phyloP scores from a whole-genome alignment of 768 basidiomycete species.

The Pleurotus citrinopileatus region DNA sequence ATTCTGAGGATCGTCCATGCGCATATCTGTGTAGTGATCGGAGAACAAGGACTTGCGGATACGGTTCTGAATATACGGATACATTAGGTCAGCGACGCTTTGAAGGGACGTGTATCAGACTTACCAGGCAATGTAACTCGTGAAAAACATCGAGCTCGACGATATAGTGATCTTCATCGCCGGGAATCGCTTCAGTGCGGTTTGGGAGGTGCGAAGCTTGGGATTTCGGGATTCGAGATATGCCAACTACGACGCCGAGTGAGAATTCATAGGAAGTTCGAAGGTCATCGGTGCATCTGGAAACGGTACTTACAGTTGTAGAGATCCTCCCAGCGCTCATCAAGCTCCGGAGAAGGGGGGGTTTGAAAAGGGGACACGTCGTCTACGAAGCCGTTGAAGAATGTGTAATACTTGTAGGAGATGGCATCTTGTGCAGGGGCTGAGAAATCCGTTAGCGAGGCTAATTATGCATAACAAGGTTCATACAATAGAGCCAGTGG shows the following conservation, averaged over 20 bases:
- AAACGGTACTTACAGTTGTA: slow-evolving; percentile 15
- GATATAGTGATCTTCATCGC: slow-evolving; percentile 21
- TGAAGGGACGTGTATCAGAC: too few species aligned
- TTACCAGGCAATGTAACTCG: slow-evolving; percentile 23
- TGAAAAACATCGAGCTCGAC: slow-evolving; percentile 24
- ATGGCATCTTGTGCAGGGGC: slow-evolving; percentile 1
- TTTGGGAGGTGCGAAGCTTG: slow-evolving; percentile 18
- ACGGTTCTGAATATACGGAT: slow-evolving; percentile 14
- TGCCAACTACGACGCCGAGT: slow-evolving; percentile 8
- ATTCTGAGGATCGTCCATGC: background rate
- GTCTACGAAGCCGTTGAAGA: background rate
- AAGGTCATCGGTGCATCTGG: background rate
- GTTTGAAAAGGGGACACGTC: slow-evolving; percentile 1
- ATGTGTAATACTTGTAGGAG: background rate
- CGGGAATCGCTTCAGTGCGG: slow-evolving; percentile 18
- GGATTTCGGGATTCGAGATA: slow-evolving; percentile 17
- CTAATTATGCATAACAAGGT: background rate
- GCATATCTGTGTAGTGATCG: slow-evolving; percentile 15
- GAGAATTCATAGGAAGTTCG: background rate
- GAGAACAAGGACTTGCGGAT: slow-evolving; percentile 16
- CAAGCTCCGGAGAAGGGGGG: slow-evolving; percentile 18
- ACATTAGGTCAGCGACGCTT: too few species aligned
- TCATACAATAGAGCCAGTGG: background rate
- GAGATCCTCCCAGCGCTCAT: slow-evolving; percentile 18
- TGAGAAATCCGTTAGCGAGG: background rate